Conservation (phyloP, 2,329 filamentous ascomycete genomes). For the Diaporthe citri region DNA sequence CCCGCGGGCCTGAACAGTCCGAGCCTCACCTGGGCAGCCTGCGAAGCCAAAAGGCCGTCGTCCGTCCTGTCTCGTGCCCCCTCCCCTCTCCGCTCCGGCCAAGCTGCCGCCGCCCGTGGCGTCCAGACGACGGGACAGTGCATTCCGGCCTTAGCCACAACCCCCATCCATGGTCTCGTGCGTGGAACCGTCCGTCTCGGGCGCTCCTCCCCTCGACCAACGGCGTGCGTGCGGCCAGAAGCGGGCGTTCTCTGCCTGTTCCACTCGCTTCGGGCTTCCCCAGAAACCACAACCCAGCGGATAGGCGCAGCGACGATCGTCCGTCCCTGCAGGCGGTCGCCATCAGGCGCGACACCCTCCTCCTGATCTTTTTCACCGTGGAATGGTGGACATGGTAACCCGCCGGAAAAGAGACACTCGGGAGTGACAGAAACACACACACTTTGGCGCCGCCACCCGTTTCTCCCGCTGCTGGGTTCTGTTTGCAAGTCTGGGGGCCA, state of each 20-base stretch:
- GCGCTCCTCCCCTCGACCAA: background rate
- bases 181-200: background rate
- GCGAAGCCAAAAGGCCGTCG: background rate
- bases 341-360: background rate
- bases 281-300: slow-evolving; percentile 34
- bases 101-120: slow-evolving; percentile 9
- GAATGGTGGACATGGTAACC: background rate
- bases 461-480: background rate
- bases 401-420: background rate
- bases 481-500: background rate
- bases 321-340: background rate
- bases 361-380: background rate
- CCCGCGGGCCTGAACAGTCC: background rate
- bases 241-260: background rate
- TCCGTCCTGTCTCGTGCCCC: background rate
- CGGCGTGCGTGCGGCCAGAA: background rate
- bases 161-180: background rate
- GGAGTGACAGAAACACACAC: background rate
- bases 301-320: slow-evolving; percentile 9
- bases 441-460: background rate
- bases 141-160: slow-evolving; percentile 8
- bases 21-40: background rate
- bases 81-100: background rate
- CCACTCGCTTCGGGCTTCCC: slow-evolving; percentile 11
- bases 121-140: slow-evolving; percentile 2